Evolutionary conservation across 306 rosid genomes (phyloP).

Genomic region (Vicia faba): DNA sequence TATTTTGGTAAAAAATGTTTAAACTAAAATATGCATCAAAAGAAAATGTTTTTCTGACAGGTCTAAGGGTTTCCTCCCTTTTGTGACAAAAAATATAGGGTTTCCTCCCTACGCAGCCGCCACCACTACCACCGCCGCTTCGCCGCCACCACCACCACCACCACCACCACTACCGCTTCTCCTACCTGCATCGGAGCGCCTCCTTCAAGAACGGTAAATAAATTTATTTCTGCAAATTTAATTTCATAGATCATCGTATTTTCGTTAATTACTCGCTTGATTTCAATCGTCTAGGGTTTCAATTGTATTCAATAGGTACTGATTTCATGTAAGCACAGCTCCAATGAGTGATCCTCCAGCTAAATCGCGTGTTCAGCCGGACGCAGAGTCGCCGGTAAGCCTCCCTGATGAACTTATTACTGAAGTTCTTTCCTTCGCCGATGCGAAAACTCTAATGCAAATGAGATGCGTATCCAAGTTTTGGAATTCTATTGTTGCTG

Average conservation of each 20-base stretch:
- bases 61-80: no score
- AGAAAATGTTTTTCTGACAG: no score
- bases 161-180: not conserved
- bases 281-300: not conserved
- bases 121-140: not conserved
- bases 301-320: not conserved
- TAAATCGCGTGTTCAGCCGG: conserved; percentile 3
- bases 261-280: not conserved
- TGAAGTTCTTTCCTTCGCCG: not conserved
- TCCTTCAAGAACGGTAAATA: not conserved
- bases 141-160: not conserved
- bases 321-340: not conserved
- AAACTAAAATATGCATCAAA: no score
- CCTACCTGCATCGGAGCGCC: not conserved
- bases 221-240: not conserved
- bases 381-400: no score
- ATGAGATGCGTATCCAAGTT: not conserved
- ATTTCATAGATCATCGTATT: not conserved
- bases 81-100: not conserved
- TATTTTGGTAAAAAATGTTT: no score
- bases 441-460: conserved; percentile 4
- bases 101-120: not conserved
- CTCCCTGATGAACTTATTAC: conserved; percentile 8
- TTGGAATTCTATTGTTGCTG: not conserved
- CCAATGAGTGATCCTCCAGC: conserved; percentile 6